These are phyloP conservation scores for Xylariaceae sp. DNA, from an alignment of 2,329 filamentous ascomycete genomes.

Conservation along the genomic window DNA sequence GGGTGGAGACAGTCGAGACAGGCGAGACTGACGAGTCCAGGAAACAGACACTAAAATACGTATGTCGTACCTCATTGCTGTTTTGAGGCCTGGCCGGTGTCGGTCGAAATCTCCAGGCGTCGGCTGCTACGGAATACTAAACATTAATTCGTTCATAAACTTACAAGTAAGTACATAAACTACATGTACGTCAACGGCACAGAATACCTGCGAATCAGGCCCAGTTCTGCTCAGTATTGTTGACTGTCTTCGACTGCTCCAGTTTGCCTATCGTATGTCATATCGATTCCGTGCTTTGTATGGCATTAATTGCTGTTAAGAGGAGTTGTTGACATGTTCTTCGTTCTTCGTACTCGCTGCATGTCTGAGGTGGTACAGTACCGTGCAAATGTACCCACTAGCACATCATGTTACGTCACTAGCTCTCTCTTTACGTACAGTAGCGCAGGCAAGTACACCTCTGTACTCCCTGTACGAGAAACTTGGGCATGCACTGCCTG, in stretches of 20 bases:
- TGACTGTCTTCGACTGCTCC: no score
- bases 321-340: no score
- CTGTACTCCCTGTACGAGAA: neutral
- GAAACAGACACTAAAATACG: neutral
- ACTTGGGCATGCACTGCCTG: neutral
- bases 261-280: no score
- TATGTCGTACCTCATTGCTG: neutral
- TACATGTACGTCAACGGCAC: neutral
- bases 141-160: no score
- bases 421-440: neutral
- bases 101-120: neutral
- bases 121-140: neutral
- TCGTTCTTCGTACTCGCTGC: neutral
- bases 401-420: neutral
- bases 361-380: neutral
- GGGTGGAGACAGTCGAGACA: neutral
- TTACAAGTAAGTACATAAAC: no score
- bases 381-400: neutral
- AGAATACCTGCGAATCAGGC: neutral
- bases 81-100: neutral
- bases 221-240: neutral
- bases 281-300: no score
- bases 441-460: no score
- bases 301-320: no score
- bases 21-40: neutral